These are phyloP conservation scores for Basidiobolus heterosporus DNA, from an alignment of 371 early-diverging fungal species.

Conservation along the genomic window DNA sequence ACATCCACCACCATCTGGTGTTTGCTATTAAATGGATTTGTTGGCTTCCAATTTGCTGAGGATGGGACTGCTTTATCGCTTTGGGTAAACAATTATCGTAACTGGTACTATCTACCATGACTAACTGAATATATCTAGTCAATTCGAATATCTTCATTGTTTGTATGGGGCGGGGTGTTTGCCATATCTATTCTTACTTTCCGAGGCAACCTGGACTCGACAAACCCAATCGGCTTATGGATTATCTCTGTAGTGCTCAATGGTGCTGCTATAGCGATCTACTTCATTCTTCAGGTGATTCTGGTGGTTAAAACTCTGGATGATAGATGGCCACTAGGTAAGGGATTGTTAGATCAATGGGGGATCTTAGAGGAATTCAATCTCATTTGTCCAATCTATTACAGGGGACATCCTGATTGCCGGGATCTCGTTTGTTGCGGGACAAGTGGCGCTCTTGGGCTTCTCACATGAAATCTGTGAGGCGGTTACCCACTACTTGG, in stretches of 20 bases:
- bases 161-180: conserved; percentile 56
- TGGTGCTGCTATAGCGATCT: conserved; percentile 61
- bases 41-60: conserved; percentile 82
- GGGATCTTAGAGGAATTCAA: too few relatives aligned
- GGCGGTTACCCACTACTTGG: conserved; percentile 81
- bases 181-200: conserved; percentile 78
- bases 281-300: conserved; percentile 76
- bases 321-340: conserved; percentile 87
- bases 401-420: conserved; percentile 79
- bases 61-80: conserved; percentile 65
- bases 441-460: conserved; percentile 63
- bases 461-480: conserved; percentile 69
- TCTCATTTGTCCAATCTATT: conserved; percentile 1
- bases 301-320: conserved; percentile 87
- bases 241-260: conserved; percentile 75
- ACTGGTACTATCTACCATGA: conserved; percentile 10
- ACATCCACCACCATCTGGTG: conserved; percentile 31
- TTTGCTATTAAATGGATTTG: conserved; percentile 72
- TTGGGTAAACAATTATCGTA: conserved; percentile 13
- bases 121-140: conserved; percentile 30
- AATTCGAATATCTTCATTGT: conserved; percentile 63
- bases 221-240: conserved; percentile 65
- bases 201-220: conserved; percentile 34
- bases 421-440: conserved; percentile 65
- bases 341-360: too few relatives aligned